Evolutionary conservation across 495 filamentous ascomycete species (phyloP).

Genomic region (Choiromyces venosus): DNA sequence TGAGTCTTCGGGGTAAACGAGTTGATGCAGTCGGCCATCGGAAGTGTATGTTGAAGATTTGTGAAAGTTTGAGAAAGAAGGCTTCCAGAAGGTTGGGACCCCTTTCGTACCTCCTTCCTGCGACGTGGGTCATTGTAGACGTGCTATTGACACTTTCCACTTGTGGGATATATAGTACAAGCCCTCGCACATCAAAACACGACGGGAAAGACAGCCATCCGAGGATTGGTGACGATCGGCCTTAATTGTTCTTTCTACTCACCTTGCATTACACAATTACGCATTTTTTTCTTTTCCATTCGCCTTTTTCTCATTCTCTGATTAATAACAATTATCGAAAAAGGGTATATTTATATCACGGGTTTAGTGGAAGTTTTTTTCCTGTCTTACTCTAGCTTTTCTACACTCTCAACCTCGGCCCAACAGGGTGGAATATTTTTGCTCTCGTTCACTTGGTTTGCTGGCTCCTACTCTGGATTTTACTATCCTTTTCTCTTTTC

Average conservation of each 20-base stretch:
- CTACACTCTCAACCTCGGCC: neutral
- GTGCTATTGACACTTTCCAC: neutral
- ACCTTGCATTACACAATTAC: neutral
- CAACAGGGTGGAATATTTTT: neutral
- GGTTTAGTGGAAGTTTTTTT: neutral
- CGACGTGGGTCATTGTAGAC: neutral
- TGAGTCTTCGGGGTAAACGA: slow-evolving; percentile 76
- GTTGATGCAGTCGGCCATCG: slow-evolving; percentile 69
- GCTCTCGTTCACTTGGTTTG: neutral
- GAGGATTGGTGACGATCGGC: slow-evolving; percentile 24
- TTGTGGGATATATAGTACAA: slow-evolving; percentile 16
- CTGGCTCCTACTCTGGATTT: neutral
- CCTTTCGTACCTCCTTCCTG: neutral
- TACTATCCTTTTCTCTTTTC: neutral
- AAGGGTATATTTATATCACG: neutral
- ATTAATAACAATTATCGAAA: neutral
- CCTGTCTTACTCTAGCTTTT: neutral
- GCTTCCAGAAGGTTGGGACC: slow-evolving; percentile 33
- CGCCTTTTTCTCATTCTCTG: slow-evolving; percentile 3
- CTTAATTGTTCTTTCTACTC: slow-evolving; percentile 14
- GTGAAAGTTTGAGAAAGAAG: slow-evolving; percentile 36
- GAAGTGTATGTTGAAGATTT: slow-evolving; percentile 79
- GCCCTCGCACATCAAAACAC: slow-evolving; percentile 23
- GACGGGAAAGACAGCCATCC: slow-evolving; percentile 32
- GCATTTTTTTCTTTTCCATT: neutral